Base-by-base conservation (phyloP, 805 yeast species). In the Wickerhamiella vanderwaltii region DNA sequence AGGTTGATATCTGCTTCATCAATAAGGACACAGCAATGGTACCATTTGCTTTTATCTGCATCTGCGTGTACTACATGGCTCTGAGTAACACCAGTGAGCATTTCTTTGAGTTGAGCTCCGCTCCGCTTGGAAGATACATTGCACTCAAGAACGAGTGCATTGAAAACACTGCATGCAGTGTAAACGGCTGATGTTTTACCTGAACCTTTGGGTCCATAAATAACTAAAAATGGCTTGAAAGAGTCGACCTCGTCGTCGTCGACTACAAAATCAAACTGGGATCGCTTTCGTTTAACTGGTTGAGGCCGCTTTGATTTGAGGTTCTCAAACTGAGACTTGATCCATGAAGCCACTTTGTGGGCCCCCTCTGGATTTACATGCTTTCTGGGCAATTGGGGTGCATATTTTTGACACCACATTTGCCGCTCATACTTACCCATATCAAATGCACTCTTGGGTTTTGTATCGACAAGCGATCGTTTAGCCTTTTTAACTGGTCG, bases 1-100 rank as follows among this genome's bases (percentile, higher is more conserved):
- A 79, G 84, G 15, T 87, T 57, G 9, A 83, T 65, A 55, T 88
- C 95, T 30, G 82, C 87, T 52, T 88, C 95, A 51, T 87, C 95
- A 44, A 88, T 66, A 25, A 91, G 59, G 3, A 91, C 77, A 5
- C 85, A 63, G 6, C 88, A 86, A 45, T 73, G 68, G 45, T 69
- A 75, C 39, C 69, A 70, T 6, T 35, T 34, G 13, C 18, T 22
- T 19, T 29, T 28, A n/a, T 13, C 38, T 15, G 23, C 22, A n/a
- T 26, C 46, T 12, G 39, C 35, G 48, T 79, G 83, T 1, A 88
- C 87, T 35, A 80, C 63, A 46, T 84, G 85, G 0, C 94, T 80
- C 3, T 95, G 87, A 43, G 88, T 76, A 41, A 86, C 71, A 52
- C 93, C 96, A 37, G 71, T 76, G 29, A 88, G 64, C 23, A 58